Evolutionary conservation across 116 monocot species (phyloP), one percentile per base, ranked within the genome.

Genomic region (Iris pallida): DNA sequence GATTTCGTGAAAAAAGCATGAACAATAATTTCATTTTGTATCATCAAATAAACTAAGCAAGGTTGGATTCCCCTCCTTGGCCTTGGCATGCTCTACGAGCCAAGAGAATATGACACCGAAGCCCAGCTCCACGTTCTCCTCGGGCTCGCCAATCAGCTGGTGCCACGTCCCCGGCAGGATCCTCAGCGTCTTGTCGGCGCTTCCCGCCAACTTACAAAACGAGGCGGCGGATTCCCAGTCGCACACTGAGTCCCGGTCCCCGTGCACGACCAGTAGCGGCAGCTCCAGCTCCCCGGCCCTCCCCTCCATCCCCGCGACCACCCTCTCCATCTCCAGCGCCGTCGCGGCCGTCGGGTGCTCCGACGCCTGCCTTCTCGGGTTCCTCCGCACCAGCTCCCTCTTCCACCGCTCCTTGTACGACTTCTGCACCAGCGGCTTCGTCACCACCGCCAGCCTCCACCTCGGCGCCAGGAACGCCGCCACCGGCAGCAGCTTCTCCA

Each of bases 181-280:
- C 69, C 46, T 71, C 48, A 89, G 43, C 16, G 59, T 82, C 85
- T 89, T 89, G 42, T 89, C 82, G 58, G 53, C 12, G 72, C 85
- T 89, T 17, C 20, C 65, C 9, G 76, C 75, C 69, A 30, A 8
- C 11, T 69, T 54, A 56, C 20, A 79, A 45, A 78, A 74, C 59
- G 43, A 14, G 63, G 59, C 69, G 8, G 82, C 77, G 60, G 85
- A 79, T 16, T 56, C 79, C 17, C 42, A 51, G 60, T 89, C 89
- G 17, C 85, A 82, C 15, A 85, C 79, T 17, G 15, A 11, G 65
- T 89, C 89, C 1, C 75, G 67, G 6, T 56, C 68, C 41, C 88
- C 88, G 55, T 89, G 88, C 53, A 89, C 53, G 57, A 85, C 64
- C 13, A 89, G 70, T 71, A 89, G n/a, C 14, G 88, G 71, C 48